A percentile compares a stretch with the other conserved stretches of the same genome.
phyloP scores from a whole-genome alignment of 768 basidiomycete species.

The Myochromella boudieri region DNA sequence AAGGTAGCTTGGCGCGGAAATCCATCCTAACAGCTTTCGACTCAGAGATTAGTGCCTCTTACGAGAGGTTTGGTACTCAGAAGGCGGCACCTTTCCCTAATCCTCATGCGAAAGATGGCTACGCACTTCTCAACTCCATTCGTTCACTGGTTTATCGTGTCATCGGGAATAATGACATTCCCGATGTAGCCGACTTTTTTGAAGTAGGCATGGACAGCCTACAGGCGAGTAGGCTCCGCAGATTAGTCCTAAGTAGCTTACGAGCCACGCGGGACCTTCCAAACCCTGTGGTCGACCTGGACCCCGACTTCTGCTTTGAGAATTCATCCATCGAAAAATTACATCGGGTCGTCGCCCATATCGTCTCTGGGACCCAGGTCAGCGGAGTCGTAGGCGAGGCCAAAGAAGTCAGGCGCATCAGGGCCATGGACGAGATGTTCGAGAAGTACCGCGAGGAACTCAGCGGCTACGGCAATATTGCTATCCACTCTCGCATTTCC shows the following conservation, averaged over 20 bases:
- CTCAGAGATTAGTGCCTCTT: slow-evolving; percentile 32
- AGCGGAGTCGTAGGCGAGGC: not conserved
- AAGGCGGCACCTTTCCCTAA: slow-evolving; percentile 24
- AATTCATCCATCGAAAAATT: slow-evolving; percentile 29
- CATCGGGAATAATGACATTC: slow-evolving; percentile 18
- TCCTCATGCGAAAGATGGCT: slow-evolving; percentile 17
- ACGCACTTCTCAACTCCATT: slow-evolving; percentile 20
- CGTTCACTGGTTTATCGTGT: slow-evolving; percentile 23
- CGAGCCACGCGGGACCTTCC: slow-evolving; percentile 21
- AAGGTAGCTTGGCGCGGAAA: slow-evolving; percentile 36
- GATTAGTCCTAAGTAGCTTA: slow-evolving; percentile 25
- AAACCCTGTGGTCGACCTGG: slow-evolving; percentile 19
- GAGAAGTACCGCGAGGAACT: slow-evolving; percentile 22
- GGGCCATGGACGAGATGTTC: slow-evolving; percentile 28
- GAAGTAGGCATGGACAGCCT: slow-evolving; percentile 41
- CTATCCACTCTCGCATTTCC: slow-evolving; percentile 12
- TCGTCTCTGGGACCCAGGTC: slow-evolving; percentile 19
- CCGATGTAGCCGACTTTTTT: slow-evolving; percentile 33
- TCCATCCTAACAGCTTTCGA: slow-evolving; percentile 30
- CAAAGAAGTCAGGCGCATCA: slow-evolving; percentile 18
- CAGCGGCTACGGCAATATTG: slow-evolving; percentile 10
- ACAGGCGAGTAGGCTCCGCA: slow-evolving; percentile 35
- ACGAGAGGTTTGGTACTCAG: slow-evolving; percentile 25
- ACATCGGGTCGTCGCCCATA: slow-evolving; percentile 14
- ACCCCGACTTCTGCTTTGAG: slow-evolving; percentile 29